Evolutionary conservation across 169 alveolate species (phyloP).

Genomic region (Plasmodium reichenowi): DNA sequence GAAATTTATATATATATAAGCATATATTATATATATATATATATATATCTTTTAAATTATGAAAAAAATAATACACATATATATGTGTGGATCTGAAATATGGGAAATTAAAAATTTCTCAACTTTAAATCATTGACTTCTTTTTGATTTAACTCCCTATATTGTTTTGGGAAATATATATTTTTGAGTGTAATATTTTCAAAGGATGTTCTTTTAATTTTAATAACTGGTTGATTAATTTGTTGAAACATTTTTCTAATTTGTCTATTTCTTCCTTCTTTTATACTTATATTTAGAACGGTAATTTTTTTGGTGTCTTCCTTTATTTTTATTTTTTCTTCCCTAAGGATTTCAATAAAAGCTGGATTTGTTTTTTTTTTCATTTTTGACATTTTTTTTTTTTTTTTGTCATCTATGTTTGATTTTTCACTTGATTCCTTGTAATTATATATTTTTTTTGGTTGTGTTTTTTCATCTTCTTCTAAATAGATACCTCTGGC

Average conservation of each 20-base stretch:
- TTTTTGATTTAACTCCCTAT: constrained; percentile 49
- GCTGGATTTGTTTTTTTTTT: constrained; percentile 68
- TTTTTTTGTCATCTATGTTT: neutral
- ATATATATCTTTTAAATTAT: too few species aligned
- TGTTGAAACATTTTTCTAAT: constrained; percentile 75
- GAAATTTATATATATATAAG: too few species aligned
- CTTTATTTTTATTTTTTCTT: constrained; percentile 55
- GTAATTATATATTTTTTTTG: neutral
- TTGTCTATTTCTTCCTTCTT: constrained; percentile 77
- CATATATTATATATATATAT: too few species aligned
- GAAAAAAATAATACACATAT: too few species aligned
- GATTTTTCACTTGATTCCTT: too few species aligned
- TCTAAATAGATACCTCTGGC: constrained; percentile 58
- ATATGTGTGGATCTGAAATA: too few species aligned
- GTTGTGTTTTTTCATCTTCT: constrained; percentile 15
- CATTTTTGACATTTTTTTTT: neutral
- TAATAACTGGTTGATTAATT: constrained; percentile 73
- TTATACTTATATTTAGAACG: constrained; percentile 64
- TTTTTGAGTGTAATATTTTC: constrained; percentile 72
- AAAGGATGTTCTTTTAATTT: constrained; percentile 73
- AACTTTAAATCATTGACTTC: constrained; percentile 57
- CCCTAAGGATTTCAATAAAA: constrained; percentile 70
- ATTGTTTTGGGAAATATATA: constrained; percentile 61
- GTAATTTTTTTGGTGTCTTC: constrained; percentile 51
- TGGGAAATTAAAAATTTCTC: constrained; percentile 10